Percentiles rank a stretch among this genome's conserved stretches.
phyloP scores from a whole-genome alignment of 192 early-diverging fungal species.

The Podila minutissima region DNA sequence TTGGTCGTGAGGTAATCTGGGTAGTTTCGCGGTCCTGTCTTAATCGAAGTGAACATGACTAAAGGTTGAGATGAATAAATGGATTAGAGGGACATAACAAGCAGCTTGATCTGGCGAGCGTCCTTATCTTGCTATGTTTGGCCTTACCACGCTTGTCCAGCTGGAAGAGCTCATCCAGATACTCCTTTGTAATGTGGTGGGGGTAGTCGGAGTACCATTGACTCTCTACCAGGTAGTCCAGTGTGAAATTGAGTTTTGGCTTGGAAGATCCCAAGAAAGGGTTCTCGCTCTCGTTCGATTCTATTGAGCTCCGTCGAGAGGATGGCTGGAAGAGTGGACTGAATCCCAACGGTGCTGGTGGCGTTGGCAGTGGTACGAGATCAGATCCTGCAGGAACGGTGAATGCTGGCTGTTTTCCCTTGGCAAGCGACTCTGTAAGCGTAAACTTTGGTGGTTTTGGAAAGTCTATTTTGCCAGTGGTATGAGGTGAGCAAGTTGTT shows the following conservation, averaged over 20 bases:
- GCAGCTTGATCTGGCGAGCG: background rate
- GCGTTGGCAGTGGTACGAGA: slow-evolving; percentile 38
- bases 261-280: slow-evolving; percentile 37
- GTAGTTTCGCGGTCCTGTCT: slow-evolving; percentile 22
- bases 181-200: slow-evolving; percentile 40
- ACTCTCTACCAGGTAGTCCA: slow-evolving; percentile 47
- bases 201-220: slow-evolving; percentile 51
- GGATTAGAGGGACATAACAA: no score
- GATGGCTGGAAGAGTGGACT: background rate
- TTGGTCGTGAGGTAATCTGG: slow-evolving; percentile 77
- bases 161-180: slow-evolving; percentile 36
- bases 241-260: slow-evolving; percentile 24
- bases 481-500: background rate
- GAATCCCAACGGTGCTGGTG: slow-evolving; percentile 5
- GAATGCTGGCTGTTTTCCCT: slow-evolving; percentile 1
- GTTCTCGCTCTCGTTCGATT: slow-evolving; percentile 13
- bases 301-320: slow-evolving; percentile 8
- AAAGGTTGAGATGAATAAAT: background rate
- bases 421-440: background rate
- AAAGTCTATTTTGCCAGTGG: background rate
- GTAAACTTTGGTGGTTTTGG: slow-evolving; percentile 20
- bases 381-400: slow-evolving; percentile 24
- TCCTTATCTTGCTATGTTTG: background rate
- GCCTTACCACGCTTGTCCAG: slow-evolving; percentile 34
- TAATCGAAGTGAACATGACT: slow-evolving; percentile 38